Conservation (phyloP, 495 filamentous ascomycete species). For the Podospora pseudoanserina region DNA sequence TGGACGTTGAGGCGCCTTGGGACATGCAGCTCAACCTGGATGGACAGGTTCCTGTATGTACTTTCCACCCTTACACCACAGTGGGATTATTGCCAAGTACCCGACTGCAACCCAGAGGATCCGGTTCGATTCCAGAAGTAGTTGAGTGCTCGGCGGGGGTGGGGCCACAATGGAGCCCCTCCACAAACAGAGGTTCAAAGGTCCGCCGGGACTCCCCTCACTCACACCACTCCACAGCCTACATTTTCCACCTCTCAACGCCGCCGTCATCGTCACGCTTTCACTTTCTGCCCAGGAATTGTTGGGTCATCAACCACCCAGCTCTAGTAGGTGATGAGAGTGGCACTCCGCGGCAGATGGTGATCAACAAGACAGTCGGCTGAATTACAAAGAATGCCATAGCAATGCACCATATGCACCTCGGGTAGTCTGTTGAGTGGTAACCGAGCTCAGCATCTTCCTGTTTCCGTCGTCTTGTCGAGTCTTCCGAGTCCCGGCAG, state of each 20-base stretch:
- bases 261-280: neutral
- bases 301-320: neutral
- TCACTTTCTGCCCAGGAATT: neutral
- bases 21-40: conserved; percentile 19
- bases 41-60: conserved; percentile 20
- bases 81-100: conserved; percentile 20
- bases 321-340: neutral
- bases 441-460: neutral
- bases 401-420: neutral
- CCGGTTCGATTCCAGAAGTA: conserved; percentile 28
- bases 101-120: conserved; percentile 20
- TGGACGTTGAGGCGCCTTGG: conserved; percentile 16
- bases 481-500: neutral
- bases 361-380: neutral
- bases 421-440: neutral
- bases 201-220: neutral
- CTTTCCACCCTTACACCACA: neutral
- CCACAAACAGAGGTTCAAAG: conserved; percentile 3
- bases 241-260: neutral
- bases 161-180: conserved; percentile 13
- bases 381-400: neutral
- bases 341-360: no score
- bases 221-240: neutral
- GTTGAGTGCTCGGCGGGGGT: conserved; percentile 16
- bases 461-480: neutral